Percentiles rank a stretch among this genome's conserved stretches.
Conservation (phyloP, 352 stramenopile genomes). For the Pythium inflatum region DNA sequence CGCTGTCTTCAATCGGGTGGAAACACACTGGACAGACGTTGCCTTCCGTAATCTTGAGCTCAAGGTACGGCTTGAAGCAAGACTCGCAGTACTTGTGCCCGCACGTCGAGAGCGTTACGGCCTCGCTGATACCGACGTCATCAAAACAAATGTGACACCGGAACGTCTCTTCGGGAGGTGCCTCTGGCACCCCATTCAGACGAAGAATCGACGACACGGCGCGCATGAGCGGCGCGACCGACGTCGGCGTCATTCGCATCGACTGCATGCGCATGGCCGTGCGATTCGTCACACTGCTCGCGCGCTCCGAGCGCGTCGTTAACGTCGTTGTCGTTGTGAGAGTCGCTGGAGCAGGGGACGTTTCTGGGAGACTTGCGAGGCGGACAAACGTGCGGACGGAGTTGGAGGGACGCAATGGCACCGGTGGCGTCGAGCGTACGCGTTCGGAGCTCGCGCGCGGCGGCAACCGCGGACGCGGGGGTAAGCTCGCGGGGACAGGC, state of each 20-base stretch:
- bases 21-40: conserved; percentile 82
- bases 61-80: conserved; percentile 67
- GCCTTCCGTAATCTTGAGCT: conserved; percentile 73
- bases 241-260: no score
- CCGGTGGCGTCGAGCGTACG: background rate
- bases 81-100: conserved; percentile 61
- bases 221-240: background rate
- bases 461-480: background rate
- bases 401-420: background rate
- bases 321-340: no score
- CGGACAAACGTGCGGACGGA: background rate
- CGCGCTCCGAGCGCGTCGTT: no score
- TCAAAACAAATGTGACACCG: conserved; percentile 83
- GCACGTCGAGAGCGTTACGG: conserved; percentile 48
- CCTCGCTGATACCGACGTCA: conserved; percentile 42
- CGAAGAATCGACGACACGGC: conserved; percentile 14
- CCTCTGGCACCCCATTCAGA: no score
- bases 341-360: no score
- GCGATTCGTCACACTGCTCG: no score
- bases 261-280: no score
- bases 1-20: no score
- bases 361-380: background rate
- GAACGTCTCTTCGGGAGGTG: conserved; percentile 76
- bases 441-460: background rate
- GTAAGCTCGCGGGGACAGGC: no score